Base-by-base conservation (phyloP, 1,284 basidiomycete species). In the Phlebopus sp. region DNA sequence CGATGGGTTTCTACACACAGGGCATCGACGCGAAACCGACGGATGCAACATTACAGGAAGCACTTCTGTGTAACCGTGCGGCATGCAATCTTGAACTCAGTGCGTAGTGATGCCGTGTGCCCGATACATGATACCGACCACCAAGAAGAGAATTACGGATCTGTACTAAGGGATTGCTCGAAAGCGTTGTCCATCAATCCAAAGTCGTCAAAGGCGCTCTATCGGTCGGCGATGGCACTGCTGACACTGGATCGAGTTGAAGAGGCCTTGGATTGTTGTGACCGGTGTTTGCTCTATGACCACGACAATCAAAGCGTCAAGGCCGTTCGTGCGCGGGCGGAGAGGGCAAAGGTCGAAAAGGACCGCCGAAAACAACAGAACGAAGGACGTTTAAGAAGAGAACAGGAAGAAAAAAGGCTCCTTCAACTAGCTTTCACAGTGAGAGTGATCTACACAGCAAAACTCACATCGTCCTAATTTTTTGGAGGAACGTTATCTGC, bases 21-120 rank as follows among this genome's bases (percentile, higher is more conserved):
- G 96, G 88, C 0, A 63, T 99, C 25, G 88, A 96, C 42, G 90
- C 89, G 1, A 80, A 86, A 43, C 90, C 93, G 2, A 76, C 79
- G 5, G 84, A 92, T 59, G 52, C 60, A 9, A 57, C 63, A 3
- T 64, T 96, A 7, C 69, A 78, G 31, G 86, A 91, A 54, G 83
- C 82, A 1, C 73, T 99, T 17, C 71, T 90, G 42, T 86, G 88
- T 61, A 99, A 99, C 69, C 80, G 94, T 34, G 93, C 96, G 1
- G 95, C 93, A 3, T 94, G 90, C 54, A 94, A 98, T 63, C 74
- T 98, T 7, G 91, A 93, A 62, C 77, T 97, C 27, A 73, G 92
- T 91, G 57, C 23, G 66, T 54, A 15, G 44, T 32, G 14, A 14
- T 31, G 21, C 21, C 32, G 36, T 18, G 3, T 46, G 17, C 37